Evolutionary conservation across 2,329 filamentous ascomycete genomes (phyloP).

Genomic region (Zasmidium cellare): DNA sequence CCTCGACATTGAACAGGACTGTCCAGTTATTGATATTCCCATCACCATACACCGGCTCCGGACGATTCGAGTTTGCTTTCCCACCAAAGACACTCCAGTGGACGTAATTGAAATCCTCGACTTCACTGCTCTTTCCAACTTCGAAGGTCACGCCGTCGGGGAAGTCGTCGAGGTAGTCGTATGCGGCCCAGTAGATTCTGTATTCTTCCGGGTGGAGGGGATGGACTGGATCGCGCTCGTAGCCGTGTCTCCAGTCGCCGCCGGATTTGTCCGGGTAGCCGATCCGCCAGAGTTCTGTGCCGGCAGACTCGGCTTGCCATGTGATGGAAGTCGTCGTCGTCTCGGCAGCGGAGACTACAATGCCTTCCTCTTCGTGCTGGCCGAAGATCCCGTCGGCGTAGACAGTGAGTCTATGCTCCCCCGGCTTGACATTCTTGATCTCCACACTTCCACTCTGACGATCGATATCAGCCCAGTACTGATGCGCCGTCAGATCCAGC

Average conservation of each 20-base stretch:
- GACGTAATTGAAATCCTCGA: constrained; percentile 61
- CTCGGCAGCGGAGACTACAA: constrained; percentile 46
- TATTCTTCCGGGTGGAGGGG: constrained; percentile 58
- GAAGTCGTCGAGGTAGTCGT: constrained; percentile 62
- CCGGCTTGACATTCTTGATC: constrained; percentile 57
- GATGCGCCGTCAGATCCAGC: constrained; percentile 55
- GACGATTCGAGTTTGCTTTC: constrained; percentile 50
- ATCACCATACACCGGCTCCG: constrained; percentile 44
- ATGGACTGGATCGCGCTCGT: constrained; percentile 49
- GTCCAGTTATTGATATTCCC: constrained; percentile 62
- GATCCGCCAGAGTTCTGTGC: constrained; percentile 62
- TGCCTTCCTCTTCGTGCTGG: constrained; percentile 56
- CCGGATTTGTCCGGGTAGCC: constrained; percentile 62
- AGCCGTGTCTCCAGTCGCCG: constrained; percentile 62
- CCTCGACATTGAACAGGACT: constrained; percentile 52
- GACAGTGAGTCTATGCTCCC: constrained; percentile 62
- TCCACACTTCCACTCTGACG: constrained; percentile 46
- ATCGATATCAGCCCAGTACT: constrained; percentile 62
- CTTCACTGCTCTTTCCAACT: constrained; percentile 54
- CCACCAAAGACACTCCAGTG: constrained; percentile 67
- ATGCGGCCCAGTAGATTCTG: constrained; percentile 61
- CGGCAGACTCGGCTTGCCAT: constrained; percentile 58
- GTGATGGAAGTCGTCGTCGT: constrained; percentile 41
- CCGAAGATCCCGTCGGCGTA: constrained; percentile 65
- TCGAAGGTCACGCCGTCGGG: constrained; percentile 59